Evolutionary conservation across 768 basidiomycete species (phyloP), one percentile per base, ranked within the genome.

Genomic region (Leccinum imitatum): DNA sequence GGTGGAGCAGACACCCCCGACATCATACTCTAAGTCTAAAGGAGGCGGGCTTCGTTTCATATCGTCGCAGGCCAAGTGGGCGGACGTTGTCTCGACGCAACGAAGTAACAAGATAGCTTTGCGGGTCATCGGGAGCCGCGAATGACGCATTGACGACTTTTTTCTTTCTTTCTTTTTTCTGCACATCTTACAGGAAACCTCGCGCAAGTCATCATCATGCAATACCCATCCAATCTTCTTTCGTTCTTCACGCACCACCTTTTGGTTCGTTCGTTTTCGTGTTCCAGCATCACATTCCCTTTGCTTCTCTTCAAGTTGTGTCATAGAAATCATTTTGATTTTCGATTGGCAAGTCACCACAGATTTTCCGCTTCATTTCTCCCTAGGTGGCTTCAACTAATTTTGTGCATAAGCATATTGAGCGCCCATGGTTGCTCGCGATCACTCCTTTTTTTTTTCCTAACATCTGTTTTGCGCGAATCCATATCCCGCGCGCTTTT

Each of bases 41-140:
- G 51, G 63, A 5, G 41, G 70, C 11, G 54, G 73, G 46, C 69
- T 83, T 67, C 75, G 80, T 56, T 78, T 81, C 61, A 76, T 90
- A 48, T 71, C 77, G 9, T 80, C 79, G 13, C 82, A 87, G 60
- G 75, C 73, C n/a, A 84, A 88, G 51, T 90, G 89, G 89, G 77
- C 81, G 59, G 73, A 77, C 10, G 77, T 82, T 6, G 72, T 80
- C 31, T 67, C 78, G 10, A 70, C 75, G 30, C 73, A 78, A 57
- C 74, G 79, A 4, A 72, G 71, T 58, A 90, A 71, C 58, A 90
- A 88, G 70, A 75, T 90, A 19, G 75, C 81, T 0, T 76, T 91
- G 23, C 81, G 83, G 52, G 76, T 90, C 58, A 74, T 74, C 8
- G 73, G 73, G 53, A 74, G 72, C 48, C 63, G 64, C 10, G 70